These are phyloP conservation scores for Pichia sp. DNA, from an alignment of 1,139 yeast species.

Conservation along the genomic window DNA sequence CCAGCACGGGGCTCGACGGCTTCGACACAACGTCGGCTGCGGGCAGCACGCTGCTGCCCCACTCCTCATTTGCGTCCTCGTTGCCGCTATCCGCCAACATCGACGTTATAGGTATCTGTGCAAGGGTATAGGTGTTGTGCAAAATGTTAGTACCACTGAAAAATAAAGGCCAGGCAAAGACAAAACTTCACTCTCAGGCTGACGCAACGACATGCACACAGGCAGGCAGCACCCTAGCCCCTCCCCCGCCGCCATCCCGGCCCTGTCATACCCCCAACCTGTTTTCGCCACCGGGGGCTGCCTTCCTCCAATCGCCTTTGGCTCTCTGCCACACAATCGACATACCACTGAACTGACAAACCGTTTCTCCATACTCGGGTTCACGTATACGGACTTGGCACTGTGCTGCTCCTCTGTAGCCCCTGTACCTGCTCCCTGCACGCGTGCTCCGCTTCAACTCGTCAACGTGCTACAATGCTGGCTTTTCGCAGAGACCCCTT, in stretches of 20 bases:
- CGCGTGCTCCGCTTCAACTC: neutral
- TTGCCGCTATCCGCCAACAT: conserved; percentile 7
- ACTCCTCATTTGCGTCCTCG: neutral
- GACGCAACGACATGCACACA: neutral
- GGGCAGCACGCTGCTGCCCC: neutral
- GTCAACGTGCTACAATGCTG: neutral
- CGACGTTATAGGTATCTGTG: conserved; percentile 6
- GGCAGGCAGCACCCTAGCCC: neutral
- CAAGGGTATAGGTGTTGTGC: too few species aligned
- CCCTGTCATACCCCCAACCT: neutral
- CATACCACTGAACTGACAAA: conserved; percentile 10
- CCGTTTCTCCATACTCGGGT: neutral
- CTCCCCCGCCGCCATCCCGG: neutral
- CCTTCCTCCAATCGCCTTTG: neutral
- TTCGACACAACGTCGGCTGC: neutral
- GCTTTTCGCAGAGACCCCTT: neutral
- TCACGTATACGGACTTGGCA: neutral
- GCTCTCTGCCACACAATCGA: neutral
- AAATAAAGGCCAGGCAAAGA: neutral
- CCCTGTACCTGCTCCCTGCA: neutral
- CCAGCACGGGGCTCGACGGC: neutral
- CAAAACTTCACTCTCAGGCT: too few species aligned
- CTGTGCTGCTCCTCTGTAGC: neutral
- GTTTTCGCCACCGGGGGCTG: neutral
- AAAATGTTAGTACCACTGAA: conserved; percentile 5